Evolutionary conservation across 768 basidiomycete species (phyloP).

Genomic region (Trametes coccinea): DNA sequence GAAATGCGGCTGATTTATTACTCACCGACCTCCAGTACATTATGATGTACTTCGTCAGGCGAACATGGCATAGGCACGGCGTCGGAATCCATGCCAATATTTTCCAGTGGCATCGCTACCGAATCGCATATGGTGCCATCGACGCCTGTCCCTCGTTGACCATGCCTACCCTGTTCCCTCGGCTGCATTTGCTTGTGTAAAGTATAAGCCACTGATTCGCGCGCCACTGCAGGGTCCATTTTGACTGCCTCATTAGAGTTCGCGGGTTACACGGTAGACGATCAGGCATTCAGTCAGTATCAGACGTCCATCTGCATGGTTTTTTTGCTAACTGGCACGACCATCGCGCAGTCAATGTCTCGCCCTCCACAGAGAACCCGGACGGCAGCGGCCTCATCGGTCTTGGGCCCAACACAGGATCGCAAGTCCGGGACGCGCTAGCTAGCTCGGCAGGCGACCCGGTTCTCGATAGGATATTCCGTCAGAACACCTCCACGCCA

Average conservation of each 20-base stretch:
- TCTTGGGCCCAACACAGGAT: conserved; percentile 64
- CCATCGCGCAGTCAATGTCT: conserved; percentile 41
- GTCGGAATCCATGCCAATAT: too few species aligned
- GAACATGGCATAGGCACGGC: too few species aligned
- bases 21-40: too few species aligned
- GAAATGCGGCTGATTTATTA: too few species aligned
- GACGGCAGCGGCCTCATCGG: conserved; percentile 48
- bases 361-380: conserved; percentile 32
- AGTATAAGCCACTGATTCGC: neutral
- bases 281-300: conserved; percentile 51
- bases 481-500: conserved; percentile 53
- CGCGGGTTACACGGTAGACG: conserved; percentile 42
- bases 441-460: conserved; percentile 46
- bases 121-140: too few species aligned
- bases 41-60: too few species aligned
- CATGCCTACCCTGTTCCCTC: neutral
- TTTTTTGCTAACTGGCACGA: neutral
- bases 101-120: too few species aligned
- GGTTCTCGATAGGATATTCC: conserved; percentile 66
- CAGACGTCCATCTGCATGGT: neutral
- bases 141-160: too few species aligned
- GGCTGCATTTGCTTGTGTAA: neutral
- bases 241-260: conserved; percentile 46
- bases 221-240: conserved; percentile 40
- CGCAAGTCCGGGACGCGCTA: conserved; percentile 42